These are phyloP conservation scores for Cavenderia fasciculata DNA, from an alignment of 78 protist genomes.

Conservation along the genomic window DNA sequence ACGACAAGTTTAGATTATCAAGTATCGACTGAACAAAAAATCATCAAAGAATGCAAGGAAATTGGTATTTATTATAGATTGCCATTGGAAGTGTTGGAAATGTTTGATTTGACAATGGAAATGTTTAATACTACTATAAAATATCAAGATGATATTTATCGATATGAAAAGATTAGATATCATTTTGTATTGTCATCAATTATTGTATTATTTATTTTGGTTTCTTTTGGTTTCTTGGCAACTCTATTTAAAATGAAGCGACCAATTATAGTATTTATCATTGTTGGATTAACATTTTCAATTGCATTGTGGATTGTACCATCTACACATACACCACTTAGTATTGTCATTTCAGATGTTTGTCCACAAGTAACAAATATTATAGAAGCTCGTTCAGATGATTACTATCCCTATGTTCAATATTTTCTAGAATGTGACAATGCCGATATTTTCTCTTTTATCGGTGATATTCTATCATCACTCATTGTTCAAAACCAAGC, in stretches of 20 bases:
- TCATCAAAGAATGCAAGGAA: constrained; percentile 28
- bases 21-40: constrained; percentile 19
- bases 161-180: constrained; percentile 40
- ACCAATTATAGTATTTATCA: neutral
- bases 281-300: neutral
- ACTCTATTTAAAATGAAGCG: neutral
- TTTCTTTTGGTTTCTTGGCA: constrained; percentile 23
- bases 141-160: neutral
- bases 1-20: neutral
- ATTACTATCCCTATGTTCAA: constrained; percentile 16
- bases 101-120: neutral
- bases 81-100: constrained; percentile 55
- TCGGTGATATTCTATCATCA: neutral
- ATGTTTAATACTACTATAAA: neutral
- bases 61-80: neutral
- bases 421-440: constrained; percentile 48
- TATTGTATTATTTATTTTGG: neutral
- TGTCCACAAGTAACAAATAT: constrained; percentile 45
- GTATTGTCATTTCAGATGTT: constrained; percentile 28
- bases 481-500: neutral
- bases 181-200: neutral
- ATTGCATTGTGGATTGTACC: constrained; percentile 23
- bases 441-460: neutral
- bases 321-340: constrained; percentile 37
- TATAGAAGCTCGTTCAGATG: neutral